A percentile compares a stretch with the other conserved stretches of the same genome.
phyloP scores from a whole-genome alignment of 164 flowering plant species.

The Aristolochia contorta region DNA sequence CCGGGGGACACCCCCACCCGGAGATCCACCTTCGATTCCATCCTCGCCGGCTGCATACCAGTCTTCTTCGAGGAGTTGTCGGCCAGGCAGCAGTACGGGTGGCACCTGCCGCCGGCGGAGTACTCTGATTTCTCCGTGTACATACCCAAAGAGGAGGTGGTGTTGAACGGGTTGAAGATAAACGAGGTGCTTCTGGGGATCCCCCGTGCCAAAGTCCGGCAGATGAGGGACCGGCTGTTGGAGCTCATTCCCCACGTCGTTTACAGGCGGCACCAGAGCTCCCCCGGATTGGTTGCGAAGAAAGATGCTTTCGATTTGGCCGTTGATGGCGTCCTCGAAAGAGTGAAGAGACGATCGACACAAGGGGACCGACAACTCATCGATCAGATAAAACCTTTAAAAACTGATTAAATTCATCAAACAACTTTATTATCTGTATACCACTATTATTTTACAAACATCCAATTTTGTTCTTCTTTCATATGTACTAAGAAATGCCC shows the following conservation, averaged over 20 bases:
- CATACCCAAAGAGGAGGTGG: slow-evolving; percentile 90
- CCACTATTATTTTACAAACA: too few relatives aligned
- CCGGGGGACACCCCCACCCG: slow-evolving; percentile 95
- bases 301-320: slow-evolving; percentile 94
- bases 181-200: slow-evolving; percentile 57
- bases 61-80: slow-evolving; percentile 89
- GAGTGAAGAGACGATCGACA: slow-evolving; percentile 23
- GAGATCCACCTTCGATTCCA: slow-evolving; percentile 73
- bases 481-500: not conserved
- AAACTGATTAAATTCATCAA: too few relatives aligned
- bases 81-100: slow-evolving; percentile 59
- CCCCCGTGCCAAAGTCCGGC: slow-evolving; percentile 43
- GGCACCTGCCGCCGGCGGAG: slow-evolving; percentile 70
- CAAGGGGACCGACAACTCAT: not conserved
- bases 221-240: slow-evolving; percentile 72
- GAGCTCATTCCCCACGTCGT: slow-evolving; percentile 63
- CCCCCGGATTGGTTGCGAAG: slow-evolving; percentile 37
- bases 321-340: slow-evolving; percentile 49
- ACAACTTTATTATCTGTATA: too few relatives aligned
- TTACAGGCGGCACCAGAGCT: slow-evolving; percentile 76
- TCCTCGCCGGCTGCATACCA: slow-evolving; percentile 89
- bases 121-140: slow-evolving; percentile 65
- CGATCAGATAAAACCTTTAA: too few relatives aligned
- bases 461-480: not conserved
- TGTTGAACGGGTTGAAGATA: slow-evolving; percentile 60